These are phyloP conservation scores for Rhodomyrtus tomentosa DNA, from an alignment of 345 rosid genomes.

Conservation along the genomic window DNA sequence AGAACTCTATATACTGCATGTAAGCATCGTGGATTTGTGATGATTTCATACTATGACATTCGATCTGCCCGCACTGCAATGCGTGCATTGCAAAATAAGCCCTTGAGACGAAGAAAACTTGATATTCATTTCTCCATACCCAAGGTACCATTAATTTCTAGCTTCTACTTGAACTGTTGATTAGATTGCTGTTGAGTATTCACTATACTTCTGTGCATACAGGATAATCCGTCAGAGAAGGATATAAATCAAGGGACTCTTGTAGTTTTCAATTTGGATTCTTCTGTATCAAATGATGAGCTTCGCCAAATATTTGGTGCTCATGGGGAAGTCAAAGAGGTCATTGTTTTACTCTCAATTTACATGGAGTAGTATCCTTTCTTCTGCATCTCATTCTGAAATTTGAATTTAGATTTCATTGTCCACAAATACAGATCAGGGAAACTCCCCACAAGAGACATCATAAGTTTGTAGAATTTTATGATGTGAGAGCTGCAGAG, in stretches of 20 bases:
- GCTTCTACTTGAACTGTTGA: background rate
- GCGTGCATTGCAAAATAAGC: conserved; percentile 84
- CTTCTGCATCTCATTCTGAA: background rate
- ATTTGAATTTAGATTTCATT: background rate
- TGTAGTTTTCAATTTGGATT: conserved; percentile 84
- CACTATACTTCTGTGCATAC: background rate
- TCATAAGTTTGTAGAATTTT: conserved; percentile 88
- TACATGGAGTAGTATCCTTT: background rate
- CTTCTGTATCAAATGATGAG: conserved; percentile 79
- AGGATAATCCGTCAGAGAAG: conserved; percentile 97
- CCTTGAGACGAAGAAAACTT: conserved; percentile 77
- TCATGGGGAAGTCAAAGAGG: conserved; percentile 96
- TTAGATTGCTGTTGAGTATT: background rate
- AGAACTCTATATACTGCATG: conserved; percentile 88
- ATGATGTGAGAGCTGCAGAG: conserved; percentile 92
- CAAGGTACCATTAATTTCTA: conserved; percentile 37
- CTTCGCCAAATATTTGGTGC: conserved; percentile 69
- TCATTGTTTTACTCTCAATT: conserved; percentile 3
- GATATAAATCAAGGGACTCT: conserved; percentile 94
- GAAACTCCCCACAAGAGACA: conserved; percentile 90
- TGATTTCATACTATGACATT: conserved; percentile 92
- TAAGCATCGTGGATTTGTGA: conserved; percentile 94
- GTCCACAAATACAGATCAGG: conserved; percentile 53
- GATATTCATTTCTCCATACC: conserved; percentile 98
- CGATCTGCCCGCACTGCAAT: conserved; percentile 89